Conservation (phyloP, 2,329 filamentous ascomycete genomes). For the Neonectria hederae region DNA sequence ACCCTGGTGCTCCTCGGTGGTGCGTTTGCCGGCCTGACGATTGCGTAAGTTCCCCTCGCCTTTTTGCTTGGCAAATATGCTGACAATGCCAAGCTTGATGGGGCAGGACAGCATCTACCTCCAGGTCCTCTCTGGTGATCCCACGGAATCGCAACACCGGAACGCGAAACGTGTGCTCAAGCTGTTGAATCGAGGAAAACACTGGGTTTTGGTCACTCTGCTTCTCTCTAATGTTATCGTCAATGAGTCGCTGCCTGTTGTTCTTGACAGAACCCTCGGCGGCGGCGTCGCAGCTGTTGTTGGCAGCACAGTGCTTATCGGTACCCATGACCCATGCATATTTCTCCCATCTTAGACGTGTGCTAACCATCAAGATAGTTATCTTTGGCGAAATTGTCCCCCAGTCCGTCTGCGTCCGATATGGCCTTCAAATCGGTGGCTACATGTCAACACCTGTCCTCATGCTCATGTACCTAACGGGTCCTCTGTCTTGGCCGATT, state of each 20-base stretch:
- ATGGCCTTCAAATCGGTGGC: slow-evolving; percentile 92
- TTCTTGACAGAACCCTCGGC: slow-evolving; percentile 91
- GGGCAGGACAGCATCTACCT: slow-evolving; percentile 94
- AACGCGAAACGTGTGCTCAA: slow-evolving; percentile 85
- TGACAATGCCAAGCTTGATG: slow-evolving; percentile 58
- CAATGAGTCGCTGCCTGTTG: slow-evolving; percentile 95
- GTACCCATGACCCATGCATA: slow-evolving; percentile 59
- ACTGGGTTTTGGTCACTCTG: slow-evolving; percentile 96
- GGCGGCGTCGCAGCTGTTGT: slow-evolving; percentile 95
- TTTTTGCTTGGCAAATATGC: slow-evolving; percentile 26
- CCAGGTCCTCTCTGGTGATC: slow-evolving; percentile 89
- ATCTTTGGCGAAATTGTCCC: slow-evolving; percentile 98
- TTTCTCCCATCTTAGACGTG: slow-evolving; percentile 17
- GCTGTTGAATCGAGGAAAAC: slow-evolving; percentile 87
- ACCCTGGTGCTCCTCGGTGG: slow-evolving; percentile 87
- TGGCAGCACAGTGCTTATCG: slow-evolving; percentile 92
- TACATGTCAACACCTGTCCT: slow-evolving; percentile 92
- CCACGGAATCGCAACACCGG: slow-evolving; percentile 83
- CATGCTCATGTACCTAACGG: slow-evolving; percentile 89
- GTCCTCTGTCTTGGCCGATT: slow-evolving; percentile 91
- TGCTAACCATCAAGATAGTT: slow-evolving; percentile 63
- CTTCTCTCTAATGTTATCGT: slow-evolving; percentile 97
- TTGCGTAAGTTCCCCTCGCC: slow-evolving; percentile 67
- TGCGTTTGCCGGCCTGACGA: slow-evolving; percentile 93
- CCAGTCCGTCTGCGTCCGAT: slow-evolving; percentile 95